A percentile compares a stretch with the other conserved stretches of the same genome.
phyloP scores from a whole-genome alignment of 73 alveolate species.

The Blepharisma stoltei region DNA sequence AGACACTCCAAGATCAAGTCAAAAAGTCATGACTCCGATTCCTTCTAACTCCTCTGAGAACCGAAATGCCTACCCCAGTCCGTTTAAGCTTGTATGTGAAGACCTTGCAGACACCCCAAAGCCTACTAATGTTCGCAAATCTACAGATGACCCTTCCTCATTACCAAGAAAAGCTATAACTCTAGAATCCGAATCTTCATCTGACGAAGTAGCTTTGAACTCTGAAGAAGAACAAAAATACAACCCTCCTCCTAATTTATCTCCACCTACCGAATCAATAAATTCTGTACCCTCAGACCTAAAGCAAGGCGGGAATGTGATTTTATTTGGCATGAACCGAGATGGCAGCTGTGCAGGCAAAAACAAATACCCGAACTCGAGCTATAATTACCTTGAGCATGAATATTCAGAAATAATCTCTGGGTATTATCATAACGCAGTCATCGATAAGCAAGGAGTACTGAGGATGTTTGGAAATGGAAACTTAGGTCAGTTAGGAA shows the following conservation, averaged over 20 bases:
- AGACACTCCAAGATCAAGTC: constrained; percentile 13
- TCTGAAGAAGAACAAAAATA: neutral
- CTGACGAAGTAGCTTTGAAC: neutral
- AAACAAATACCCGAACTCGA: neutral
- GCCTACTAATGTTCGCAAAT: neutral
- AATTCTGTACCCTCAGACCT: neutral
- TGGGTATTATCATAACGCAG: constrained; percentile 68
- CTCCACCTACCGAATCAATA: neutral
- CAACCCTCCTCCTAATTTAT: constrained; percentile 25
- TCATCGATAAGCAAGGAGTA: neutral
- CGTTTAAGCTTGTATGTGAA: neutral
- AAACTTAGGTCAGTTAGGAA: constrained; percentile 42
- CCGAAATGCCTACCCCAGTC: neutral
- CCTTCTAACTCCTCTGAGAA: too few relatives aligned
- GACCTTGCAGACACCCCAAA: neutral
- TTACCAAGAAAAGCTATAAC: neutral
- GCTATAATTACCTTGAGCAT: neutral
- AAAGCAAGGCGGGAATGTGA: neutral
- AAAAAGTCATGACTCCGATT: neutral
- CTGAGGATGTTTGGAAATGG: constrained; percentile 9
- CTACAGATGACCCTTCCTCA: neutral
- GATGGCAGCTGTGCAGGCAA: constrained; percentile 8
- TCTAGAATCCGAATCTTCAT: neutral
- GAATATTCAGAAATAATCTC: constrained; percentile 37
- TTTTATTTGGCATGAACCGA: neutral